phyloP scores from a whole-genome alignment of 371 early-diverging fungal species.

The Capniomyces stellatus region DNA sequence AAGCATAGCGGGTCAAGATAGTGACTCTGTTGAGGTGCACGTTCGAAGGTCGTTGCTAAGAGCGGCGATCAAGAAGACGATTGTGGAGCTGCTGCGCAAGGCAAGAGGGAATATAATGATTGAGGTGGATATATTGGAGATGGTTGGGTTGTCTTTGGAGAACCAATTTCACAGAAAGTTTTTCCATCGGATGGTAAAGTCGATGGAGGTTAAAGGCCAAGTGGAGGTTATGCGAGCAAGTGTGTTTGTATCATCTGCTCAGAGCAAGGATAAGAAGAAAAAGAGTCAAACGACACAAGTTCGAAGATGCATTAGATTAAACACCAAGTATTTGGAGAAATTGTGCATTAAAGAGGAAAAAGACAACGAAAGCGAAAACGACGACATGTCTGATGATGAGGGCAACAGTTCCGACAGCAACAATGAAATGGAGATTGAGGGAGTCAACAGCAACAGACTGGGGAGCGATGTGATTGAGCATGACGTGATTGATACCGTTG shows the following conservation, averaged over 20 bases:
- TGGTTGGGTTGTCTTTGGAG: neutral
- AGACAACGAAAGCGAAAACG: neutral
- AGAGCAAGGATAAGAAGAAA: neutral
- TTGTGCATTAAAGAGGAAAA: neutral
- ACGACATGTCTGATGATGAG: neutral
- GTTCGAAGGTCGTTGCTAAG: neutral
- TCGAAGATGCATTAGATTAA: neutral
- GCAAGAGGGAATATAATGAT: neutral
- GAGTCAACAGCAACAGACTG: neutral
- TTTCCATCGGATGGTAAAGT: neutral
- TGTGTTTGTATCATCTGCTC: neutral
- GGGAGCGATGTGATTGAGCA: neutral
- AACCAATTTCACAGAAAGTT: neutral
- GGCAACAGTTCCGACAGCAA: neutral
- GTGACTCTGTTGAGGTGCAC: neutral
- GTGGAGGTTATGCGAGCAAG: neutral
- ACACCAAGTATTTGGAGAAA: neutral
- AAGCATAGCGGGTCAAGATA: neutral
- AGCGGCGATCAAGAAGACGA: neutral
- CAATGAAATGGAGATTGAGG: neutral
- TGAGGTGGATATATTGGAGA: neutral
- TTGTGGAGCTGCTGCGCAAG: neutral
- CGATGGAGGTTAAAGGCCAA: neutral
- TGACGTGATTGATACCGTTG: neutral
- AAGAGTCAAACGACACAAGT: neutral